These are phyloP conservation scores for Syzygium grande DNA, from an alignment of 345 rosid species.

Conservation along the genomic window DNA sequence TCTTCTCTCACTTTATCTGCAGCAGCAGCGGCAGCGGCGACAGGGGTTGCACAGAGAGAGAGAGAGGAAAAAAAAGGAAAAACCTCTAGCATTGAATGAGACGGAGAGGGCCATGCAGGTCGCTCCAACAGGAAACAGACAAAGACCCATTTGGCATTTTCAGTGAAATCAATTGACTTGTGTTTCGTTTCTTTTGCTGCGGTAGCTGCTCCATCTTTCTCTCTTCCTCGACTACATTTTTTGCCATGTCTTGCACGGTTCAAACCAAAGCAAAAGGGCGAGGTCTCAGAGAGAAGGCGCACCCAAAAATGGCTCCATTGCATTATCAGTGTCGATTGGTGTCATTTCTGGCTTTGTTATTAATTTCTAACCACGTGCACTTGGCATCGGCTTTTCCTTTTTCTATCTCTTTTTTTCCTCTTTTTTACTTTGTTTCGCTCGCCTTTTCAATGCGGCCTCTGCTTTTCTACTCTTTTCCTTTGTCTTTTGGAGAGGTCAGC, in stretches of 20 bases:
- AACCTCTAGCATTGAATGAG: background rate
- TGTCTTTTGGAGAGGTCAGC: background rate
- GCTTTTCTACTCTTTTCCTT: background rate
- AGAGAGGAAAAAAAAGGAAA: background rate
- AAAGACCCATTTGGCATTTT: background rate
- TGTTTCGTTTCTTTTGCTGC: background rate
- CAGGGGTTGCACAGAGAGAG: background rate
- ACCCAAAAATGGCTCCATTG: background rate
- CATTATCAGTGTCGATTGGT: background rate
- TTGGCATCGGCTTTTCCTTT: background rate
- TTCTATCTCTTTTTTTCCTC: background rate
- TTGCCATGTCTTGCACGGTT: background rate
- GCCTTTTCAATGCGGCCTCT: background rate
- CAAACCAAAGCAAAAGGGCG: background rate
- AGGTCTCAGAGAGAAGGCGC: background rate
- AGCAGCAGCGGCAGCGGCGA: background rate
- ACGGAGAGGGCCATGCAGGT: background rate
- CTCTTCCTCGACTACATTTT: background rate
- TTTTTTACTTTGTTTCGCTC: background rate
- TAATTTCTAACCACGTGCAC: background rate
- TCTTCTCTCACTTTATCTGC: background rate
- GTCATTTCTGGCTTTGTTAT: background rate
- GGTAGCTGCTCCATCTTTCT: background rate
- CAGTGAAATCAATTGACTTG: background rate
- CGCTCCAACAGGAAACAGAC: background rate